phyloP scores from a whole-genome alignment of 495 filamentous ascomycete species.

The Pyrenopolyporus hunteri region DNA sequence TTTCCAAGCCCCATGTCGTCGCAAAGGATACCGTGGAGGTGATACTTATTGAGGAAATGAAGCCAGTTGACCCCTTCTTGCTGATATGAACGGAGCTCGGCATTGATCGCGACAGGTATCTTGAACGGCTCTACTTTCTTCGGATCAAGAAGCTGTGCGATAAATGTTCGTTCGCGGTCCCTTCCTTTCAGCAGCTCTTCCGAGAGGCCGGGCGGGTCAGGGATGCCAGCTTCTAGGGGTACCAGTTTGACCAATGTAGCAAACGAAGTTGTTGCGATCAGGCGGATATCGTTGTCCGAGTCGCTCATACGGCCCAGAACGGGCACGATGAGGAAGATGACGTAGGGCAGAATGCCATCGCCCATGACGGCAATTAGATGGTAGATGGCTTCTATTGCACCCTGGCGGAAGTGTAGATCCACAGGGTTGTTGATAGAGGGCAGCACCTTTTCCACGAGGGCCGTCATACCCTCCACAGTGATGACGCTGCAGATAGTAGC shows the following conservation, averaged over 20 bases:
- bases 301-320: constrained; percentile 99
- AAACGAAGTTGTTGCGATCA: constrained; percentile 95
- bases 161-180: constrained; percentile 93
- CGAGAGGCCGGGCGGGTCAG: constrained; percentile 92
- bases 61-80: constrained; percentile 99
- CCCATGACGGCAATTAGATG: constrained; percentile 98
- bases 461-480: constrained; percentile 91
- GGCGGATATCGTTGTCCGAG: constrained; percentile 90
- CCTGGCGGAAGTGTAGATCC: constrained; percentile 86
- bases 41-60: constrained; percentile 95
- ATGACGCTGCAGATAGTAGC: constrained; percentile 97
- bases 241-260: constrained; percentile 98
- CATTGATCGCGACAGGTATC: constrained; percentile 96
- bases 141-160: constrained; percentile 91
- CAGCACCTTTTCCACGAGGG: constrained; percentile 89
- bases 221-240: constrained; percentile 96
- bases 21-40: constrained; percentile 96
- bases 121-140: constrained; percentile 94
- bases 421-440: constrained; percentile 87
- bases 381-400: constrained; percentile 92
- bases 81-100: constrained; percentile 92
- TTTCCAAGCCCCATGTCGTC: constrained; percentile 99
- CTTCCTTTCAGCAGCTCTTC: constrained; percentile 85
- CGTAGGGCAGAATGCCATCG: constrained; percentile 92
- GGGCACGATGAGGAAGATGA: constrained; percentile 98